Evolutionary conservation across 1,139 yeast genomes (phyloP).

Genomic region (Pichia sp.): DNA sequence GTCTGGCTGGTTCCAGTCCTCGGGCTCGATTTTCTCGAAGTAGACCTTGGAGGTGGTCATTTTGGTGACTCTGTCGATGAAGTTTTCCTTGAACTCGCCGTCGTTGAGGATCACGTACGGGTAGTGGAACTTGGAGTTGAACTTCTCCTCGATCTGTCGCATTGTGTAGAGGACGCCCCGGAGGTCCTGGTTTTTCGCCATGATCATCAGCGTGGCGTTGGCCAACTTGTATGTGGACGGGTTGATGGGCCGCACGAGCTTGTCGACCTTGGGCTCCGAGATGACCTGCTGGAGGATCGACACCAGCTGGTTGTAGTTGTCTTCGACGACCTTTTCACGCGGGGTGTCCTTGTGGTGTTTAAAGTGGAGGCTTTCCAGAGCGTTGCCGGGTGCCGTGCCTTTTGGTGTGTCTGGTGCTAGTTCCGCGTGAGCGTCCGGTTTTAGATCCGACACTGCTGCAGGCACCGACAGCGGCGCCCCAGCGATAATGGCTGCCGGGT

Average conservation of each 20-base stretch:
- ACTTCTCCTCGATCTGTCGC: conserved; percentile 52
- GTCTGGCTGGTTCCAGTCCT: conserved; percentile 63
- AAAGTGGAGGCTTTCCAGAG: conserved; percentile 16
- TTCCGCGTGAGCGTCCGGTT: too few species aligned
- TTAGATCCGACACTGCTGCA: too few species aligned
- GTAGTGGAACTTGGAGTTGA: conserved; percentile 66
- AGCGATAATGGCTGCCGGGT: background rate
- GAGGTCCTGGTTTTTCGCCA: conserved; percentile 65
- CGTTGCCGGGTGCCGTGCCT: too few species aligned
- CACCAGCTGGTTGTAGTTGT: conserved; percentile 36
- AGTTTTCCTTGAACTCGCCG: conserved; percentile 53
- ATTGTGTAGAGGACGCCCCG: conserved; percentile 48
- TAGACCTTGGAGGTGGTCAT: conserved; percentile 49
- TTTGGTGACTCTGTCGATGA: conserved; percentile 41
- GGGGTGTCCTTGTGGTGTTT: conserved; percentile 14
- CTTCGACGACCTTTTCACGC: conserved; percentile 33
- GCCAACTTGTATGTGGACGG: conserved; percentile 41
- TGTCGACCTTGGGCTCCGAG: conserved; percentile 46
- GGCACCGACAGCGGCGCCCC: background rate
- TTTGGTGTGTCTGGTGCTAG: too few species aligned
- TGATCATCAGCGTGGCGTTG: conserved; percentile 68
- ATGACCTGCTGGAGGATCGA: conserved; percentile 36
- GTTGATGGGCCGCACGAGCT: conserved; percentile 19
- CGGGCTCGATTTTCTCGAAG: conserved; percentile 53
- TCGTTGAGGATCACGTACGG: conserved; percentile 83